Percentiles rank a stretch among this genome's conserved stretches.
phyloP scores from a whole-genome alignment of 345 rosid species.

The Pistacia atlantica region DNA sequence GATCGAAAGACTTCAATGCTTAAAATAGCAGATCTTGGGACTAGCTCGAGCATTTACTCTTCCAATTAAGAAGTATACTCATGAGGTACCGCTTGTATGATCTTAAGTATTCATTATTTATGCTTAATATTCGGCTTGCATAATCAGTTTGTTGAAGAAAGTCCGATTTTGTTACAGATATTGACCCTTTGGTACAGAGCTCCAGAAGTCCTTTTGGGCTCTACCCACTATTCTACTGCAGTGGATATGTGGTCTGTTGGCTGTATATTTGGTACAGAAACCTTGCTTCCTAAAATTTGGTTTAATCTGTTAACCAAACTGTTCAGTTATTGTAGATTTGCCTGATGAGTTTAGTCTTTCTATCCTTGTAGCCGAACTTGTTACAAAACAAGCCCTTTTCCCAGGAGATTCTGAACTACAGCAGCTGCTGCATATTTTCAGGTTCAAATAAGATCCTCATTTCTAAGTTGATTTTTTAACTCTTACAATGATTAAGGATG shows the following conservation, averaged over 20 bases:
- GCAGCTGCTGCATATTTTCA: conserved; percentile 94
- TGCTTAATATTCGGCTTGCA: not conserved
- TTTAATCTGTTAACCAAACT: not conserved
- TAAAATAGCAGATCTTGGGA: conserved; percentile 96
- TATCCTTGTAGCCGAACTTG: conserved; percentile 64
- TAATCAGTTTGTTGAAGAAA: not conserved
- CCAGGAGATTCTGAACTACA: conserved; percentile 96
- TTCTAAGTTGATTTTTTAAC: not conserved
- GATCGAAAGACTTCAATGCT: conserved; percentile 72
- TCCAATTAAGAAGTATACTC: conserved; percentile 94
- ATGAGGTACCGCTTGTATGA: conserved; percentile 54
- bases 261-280: conserved; percentile 75
- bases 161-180: conserved; percentile 46
- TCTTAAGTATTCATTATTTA: not conserved
- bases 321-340: not conserved
- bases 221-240: conserved; percentile 95
- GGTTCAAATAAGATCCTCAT: conserved; percentile 30
- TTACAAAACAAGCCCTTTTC: conserved; percentile 83
- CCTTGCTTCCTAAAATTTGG: not conserved
- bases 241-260: conserved; percentile 98
- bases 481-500: not conserved
- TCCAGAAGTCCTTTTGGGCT: conserved; percentile 94
- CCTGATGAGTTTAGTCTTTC: conserved; percentile 4
- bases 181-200: conserved; percentile 96
- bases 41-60: conserved; percentile 87